Evolutionary conservation across 305 asterid genomes (phyloP), one percentile per base, ranked within the genome.

Genomic region (Plantago rigida): DNA sequence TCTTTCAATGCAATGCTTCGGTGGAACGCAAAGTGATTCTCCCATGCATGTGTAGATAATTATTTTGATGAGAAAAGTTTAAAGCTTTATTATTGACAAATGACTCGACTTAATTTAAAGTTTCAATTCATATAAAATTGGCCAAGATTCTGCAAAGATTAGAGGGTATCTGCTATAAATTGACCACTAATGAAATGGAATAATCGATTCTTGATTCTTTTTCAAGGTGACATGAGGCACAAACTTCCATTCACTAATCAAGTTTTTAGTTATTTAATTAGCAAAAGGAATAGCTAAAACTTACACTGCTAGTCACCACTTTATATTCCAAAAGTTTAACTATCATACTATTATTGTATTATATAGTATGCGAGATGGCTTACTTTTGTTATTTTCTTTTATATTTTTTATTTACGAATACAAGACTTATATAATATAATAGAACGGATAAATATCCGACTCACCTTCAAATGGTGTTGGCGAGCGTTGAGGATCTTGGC

Each of bases 401-500:
- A 22, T 22, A 22, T 22, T 22, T 22, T 22, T 2, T 22, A 22
- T 22, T 22, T 22, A 22, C 26, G 26, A 1, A 22, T 22, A 2
- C 26, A 2, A 0, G 19, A 17, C 19, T 17, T 22, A 22, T 22
- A 22, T 22, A 22, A 22, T 22, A 22, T 22, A 22, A 2, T 1
- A 22, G 26, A 17, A 17, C 2, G 1, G 0, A 22, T 22, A 22
- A 22, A 31, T 31, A 53, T n/a, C 7, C 7, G 42, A 65, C 71
- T 3, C 58, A 87, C 97, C 94, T 85, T 73, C 56, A 90, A 67
- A 47, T 63, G 71, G 7, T 60, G 34, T 72, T 90, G 81, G 1
- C 95, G 82, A 11, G 85, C 74, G 75, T 87, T 87, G 56, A 90
- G 63, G 66, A 87, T 87, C 57, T 63, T 77, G 5, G 96, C 95